Evolutionary conservation across 805 yeast species (phyloP).

Genomic region (Phaffomyces thermotolerans): DNA sequence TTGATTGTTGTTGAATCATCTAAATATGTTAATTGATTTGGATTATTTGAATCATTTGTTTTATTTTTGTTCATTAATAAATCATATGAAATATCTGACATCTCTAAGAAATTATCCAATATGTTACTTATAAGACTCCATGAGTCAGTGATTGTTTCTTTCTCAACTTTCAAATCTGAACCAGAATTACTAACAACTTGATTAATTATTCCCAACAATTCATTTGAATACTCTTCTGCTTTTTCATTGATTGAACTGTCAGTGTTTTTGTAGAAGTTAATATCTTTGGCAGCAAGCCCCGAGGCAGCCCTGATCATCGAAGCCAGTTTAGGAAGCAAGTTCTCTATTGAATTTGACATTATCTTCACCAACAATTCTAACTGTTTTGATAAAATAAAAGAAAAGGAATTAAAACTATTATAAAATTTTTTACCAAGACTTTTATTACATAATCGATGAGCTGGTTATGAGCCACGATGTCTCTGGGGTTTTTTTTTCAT

Average conservation of each 20-base stretch:
- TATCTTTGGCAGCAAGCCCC: constrained; percentile 70
- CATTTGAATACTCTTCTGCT: constrained; percentile 34
- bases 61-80: constrained; percentile 18
- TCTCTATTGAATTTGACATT: constrained; percentile 4
- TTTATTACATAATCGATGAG: too few species aligned
- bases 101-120: constrained; percentile 69
- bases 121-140: constrained; percentile 61
- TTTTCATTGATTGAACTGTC: constrained; percentile 39
- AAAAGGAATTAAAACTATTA: too few species aligned
- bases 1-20: constrained; percentile 34
- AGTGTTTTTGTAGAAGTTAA: constrained; percentile 62
- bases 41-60: constrained; percentile 5
- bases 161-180: constrained; percentile 26
- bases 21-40: constrained; percentile 34
- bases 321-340: constrained; percentile 39
- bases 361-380: background rate
- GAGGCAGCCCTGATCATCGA: constrained; percentile 58
- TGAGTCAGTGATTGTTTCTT: constrained; percentile 37
- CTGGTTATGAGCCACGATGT: too few species aligned
- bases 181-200: constrained; percentile 31
- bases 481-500: too few species aligned
- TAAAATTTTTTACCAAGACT: too few species aligned
- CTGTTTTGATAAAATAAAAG: too few species aligned
- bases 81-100: constrained; percentile 64
- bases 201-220: constrained; percentile 41